Evolutionary conservation across 805 yeast species (phyloP).

Genomic region (Candida tibetensis): DNA sequence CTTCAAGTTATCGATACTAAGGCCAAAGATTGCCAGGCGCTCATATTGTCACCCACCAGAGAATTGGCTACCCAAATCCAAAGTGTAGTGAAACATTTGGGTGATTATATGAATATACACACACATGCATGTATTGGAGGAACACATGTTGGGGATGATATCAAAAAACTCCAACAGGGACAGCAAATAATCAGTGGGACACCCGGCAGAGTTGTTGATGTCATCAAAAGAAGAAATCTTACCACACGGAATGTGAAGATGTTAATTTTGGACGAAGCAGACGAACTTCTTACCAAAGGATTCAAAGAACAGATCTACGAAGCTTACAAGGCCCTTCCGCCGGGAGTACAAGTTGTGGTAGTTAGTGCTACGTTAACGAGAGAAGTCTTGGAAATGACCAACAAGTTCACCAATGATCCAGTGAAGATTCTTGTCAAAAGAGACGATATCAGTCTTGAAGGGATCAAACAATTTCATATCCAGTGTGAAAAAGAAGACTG

Average conservation of each 20-base stretch:
- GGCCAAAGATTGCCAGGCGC: conserved; percentile 79
- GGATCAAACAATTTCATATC: conserved; percentile 88
- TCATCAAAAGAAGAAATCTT: conserved; percentile 88
- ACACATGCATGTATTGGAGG: conserved; percentile 99
- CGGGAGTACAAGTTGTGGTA: conserved; percentile 86
- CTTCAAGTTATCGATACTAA: conserved; percentile 72
- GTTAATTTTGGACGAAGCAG: conserved; percentile 93
- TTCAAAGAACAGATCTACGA: conserved; percentile 95
- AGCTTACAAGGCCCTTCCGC: conserved; percentile 80
- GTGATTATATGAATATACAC: conserved; percentile 83
- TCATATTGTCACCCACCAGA: conserved; percentile 95
- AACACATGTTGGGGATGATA: conserved; percentile 83
- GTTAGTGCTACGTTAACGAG: conserved; percentile 92
- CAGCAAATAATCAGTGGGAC: conserved; percentile 96
- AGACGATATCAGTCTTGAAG: conserved; percentile 92
- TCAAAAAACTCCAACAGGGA: conserved; percentile 77
- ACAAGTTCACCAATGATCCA: conserved; percentile 90
- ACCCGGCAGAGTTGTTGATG: conserved; percentile 96
- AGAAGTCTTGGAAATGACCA: conserved; percentile 88
- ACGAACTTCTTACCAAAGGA: conserved; percentile 88
- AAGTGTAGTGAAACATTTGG: conserved; percentile 85
- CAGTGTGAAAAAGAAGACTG: conserved; percentile 89
- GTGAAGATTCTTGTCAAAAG: conserved; percentile 90
- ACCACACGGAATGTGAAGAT: conserved; percentile 82
- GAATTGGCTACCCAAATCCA: conserved; percentile 96